phyloP scores from a whole-genome alignment of 1,284 basidiomycete genomes.

The Flammula alnicola region DNA sequence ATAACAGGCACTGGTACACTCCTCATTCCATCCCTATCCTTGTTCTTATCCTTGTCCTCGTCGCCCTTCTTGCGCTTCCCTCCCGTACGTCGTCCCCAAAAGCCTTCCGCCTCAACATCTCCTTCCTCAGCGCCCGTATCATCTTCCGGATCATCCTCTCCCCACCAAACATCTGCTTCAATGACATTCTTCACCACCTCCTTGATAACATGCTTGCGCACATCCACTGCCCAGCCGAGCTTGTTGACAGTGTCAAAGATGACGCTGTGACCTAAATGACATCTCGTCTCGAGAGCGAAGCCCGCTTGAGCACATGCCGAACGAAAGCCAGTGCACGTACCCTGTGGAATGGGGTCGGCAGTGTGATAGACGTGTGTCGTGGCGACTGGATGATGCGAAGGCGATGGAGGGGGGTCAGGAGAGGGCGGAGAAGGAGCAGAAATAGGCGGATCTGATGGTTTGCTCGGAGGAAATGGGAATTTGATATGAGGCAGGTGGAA shows the following conservation, averaged over 20 bases:
- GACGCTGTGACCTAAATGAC: slow-evolving; percentile 84
- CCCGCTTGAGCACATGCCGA: slow-evolving; percentile 64
- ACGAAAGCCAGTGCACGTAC: slow-evolving; percentile 61
- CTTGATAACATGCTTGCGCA: slow-evolving; percentile 81
- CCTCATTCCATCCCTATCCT: slow-evolving; percentile 11
- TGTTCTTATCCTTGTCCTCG: slow-evolving; percentile 6
- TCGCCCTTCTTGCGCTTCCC: slow-evolving; percentile 7
- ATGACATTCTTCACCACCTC: slow-evolving; percentile 78
- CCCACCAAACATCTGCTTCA: slow-evolving; percentile 65
- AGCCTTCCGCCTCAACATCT: slow-evolving; percentile 5
- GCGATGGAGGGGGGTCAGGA: slow-evolving; percentile 40
- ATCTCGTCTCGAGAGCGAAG: slow-evolving; percentile 66
- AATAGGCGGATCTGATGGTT: slow-evolving; percentile 5
- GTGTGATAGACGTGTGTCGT: slow-evolving; percentile 76
- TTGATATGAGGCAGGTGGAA: slow-evolving; percentile 8
- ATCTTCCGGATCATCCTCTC: too few species aligned
- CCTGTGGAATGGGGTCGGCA: slow-evolving; percentile 73
- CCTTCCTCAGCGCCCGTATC: slow-evolving; percentile 15
- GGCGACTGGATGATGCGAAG: slow-evolving; percentile 47
- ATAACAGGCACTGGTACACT: slow-evolving; percentile 12
- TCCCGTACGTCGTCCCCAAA: not conserved
- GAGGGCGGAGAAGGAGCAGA: slow-evolving; percentile 5
- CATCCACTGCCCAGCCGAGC: slow-evolving; percentile 80
- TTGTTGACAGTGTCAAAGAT: slow-evolving; percentile 88
- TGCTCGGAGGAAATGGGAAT: slow-evolving; percentile 13